Evolutionary conservation across 768 basidiomycete genomes (phyloP), one percentile per base, ranked within the genome.

Genomic region (Termitomyces sp.): DNA sequence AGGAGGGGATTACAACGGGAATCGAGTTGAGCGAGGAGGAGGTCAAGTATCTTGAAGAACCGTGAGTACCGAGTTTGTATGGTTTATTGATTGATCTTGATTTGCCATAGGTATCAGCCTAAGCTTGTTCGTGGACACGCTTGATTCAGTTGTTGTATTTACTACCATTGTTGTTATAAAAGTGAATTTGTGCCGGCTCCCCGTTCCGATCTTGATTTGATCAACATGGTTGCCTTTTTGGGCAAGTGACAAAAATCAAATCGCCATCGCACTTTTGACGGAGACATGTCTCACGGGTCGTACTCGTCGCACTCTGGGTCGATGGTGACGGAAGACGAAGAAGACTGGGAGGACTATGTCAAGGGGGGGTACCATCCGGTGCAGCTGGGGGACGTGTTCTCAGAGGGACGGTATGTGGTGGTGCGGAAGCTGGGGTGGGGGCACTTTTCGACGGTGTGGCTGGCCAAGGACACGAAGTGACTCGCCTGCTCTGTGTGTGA

Each of bases 351-450:
- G 74, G 93, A 94, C 74, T 82, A 82, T 65, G 81, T 84, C 69
- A 82, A 87, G 48, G 86, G 90, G 57, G 90, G 90, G 34, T 92
- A 92, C 69, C 90, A 92, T 67, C 90, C 94, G n/a, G 92, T 97
- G 49, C 90, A 93, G 71, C 93, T 98, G 59, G 94, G 95, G 63
- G 95, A 98, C 72, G 69, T 81, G 20, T 96, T 97, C 71, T 90
- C 88, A 48, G 85, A 92, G 59, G 91, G 84, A 10, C 79, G 97
- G 39, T 99, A 98, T 70, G 70, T 83, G 61, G 90, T 98, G 64
- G 94, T 97, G 56, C 78, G 96, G 60, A 99, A 99, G 72, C 85
- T 99, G 10, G 96, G 96, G 26, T 92, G 89, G 89, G 94, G 94
- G 16, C 94, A 95, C 70, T 96, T 95, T 69, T 92, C 89, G 1